Evolutionary conservation across 257 asterid species (phyloP).

Genomic region (Coffea eugenioides): DNA sequence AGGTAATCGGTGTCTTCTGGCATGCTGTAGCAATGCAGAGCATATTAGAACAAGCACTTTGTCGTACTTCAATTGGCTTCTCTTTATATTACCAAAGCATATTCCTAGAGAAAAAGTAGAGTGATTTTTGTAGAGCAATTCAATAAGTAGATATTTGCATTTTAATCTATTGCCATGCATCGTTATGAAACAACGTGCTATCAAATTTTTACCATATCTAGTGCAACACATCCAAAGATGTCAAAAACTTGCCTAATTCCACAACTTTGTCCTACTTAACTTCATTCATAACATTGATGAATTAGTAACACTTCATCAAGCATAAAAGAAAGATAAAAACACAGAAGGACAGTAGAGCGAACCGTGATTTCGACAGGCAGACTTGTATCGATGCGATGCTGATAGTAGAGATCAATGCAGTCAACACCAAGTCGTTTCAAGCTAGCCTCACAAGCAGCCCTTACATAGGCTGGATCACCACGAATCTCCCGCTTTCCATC

Average conservation of each 20-base stretch:
- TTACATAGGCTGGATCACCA: constrained; percentile 44
- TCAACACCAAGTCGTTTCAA: constrained; percentile 42
- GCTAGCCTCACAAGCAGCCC: constrained; percentile 41
- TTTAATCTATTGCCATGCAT: background rate
- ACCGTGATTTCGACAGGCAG: constrained; percentile 54
- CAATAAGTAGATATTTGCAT: too few relatives aligned
- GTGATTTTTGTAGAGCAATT: background rate
- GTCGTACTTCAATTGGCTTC: background rate
- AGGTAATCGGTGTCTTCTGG: too few relatives aligned
- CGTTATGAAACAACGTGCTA: too few relatives aligned
- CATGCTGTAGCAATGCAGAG: background rate
- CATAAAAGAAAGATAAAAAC: constrained; percentile 8
- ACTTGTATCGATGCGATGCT: constrained; percentile 33
- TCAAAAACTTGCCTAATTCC: too few relatives aligned
- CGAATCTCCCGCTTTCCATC: constrained; percentile 19
- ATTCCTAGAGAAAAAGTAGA: too few relatives aligned
- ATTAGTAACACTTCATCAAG: too few relatives aligned
- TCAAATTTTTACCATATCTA: too few relatives aligned
- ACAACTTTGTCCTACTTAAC: too few relatives aligned
- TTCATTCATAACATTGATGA: too few relatives aligned
- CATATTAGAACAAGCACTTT: background rate
- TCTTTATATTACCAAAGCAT: background rate
- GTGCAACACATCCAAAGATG: too few relatives aligned
- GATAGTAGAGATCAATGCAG: constrained; percentile 47
- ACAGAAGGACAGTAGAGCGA: background rate